Base-by-base conservation (phyloP, 306 rosid species). In the Abrus pulchellus region DNA sequence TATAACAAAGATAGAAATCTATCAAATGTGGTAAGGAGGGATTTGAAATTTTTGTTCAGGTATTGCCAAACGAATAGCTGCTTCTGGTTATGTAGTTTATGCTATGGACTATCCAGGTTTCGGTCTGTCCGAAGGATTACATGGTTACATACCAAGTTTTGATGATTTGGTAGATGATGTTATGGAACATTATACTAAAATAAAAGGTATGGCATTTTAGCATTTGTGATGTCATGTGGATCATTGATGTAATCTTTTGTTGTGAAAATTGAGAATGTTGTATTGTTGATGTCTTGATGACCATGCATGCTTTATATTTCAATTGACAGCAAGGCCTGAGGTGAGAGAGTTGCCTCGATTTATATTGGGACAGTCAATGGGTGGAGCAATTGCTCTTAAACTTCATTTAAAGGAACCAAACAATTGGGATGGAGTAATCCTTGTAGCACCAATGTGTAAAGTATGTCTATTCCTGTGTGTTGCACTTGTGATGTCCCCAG, bases 381-480 rank as follows among this genome's bases (percentile, higher is more conserved):
- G 98, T 27, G 99, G 98, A 76, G 98, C 98, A 20, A 86, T 95
- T 87, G 87, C 97, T 73, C 94, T 95, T 59, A 95, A 93, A 81
- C 85, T 72, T 72, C 99, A 93, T 87, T 85, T 93, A 76, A 95
- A 89, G 88, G 90, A 93, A 79, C 94, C 97, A 45, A 59, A 79
- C 68, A 80, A 81, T 49, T 95, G 94, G 98, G 96, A 91, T 77
- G 99, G 97, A 41, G 79, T 91, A 30, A 79, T 95, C 77, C 99
- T 95, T 52, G 96, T 93, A 47, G 99, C 99, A 55, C 98, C 97
- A 33, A 95, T 95, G 99, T 95, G 98, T 85, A 95, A 93, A 88
- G 99, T 93, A 88, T 75, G 94, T 52, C 13, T 50, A 44, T 84
- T 63, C 62, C 67, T 30, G 59, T 64, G 43, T 28, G 59, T 71